Evolutionary conservation across 179 eudicot species (phyloP).

Genomic region (Sideroxylon spinosum): DNA sequence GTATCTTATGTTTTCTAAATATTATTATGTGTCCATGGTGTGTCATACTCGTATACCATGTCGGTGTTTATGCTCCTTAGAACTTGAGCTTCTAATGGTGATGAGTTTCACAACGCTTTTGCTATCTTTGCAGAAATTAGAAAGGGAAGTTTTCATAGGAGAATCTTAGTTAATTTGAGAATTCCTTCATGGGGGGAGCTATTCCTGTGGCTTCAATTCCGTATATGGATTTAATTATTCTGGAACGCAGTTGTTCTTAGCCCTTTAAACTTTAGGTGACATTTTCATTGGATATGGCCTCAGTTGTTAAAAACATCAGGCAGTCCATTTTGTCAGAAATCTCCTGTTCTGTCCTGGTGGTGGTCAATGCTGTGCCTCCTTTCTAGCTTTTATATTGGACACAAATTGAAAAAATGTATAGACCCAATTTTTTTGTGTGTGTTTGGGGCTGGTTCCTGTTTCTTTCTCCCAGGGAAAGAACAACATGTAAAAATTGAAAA

Average conservation of each 20-base stretch:
- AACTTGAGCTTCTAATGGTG: background rate
- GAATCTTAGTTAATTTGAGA: background rate
- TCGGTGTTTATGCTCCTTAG: too few species aligned
- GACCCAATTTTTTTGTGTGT: background rate
- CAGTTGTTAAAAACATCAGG: background rate
- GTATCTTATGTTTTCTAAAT: too few species aligned
- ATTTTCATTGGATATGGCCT: background rate
- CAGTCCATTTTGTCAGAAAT: too few species aligned
- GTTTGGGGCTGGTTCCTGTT: background rate
- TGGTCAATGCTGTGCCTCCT: background rate
- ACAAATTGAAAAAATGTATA: background rate
- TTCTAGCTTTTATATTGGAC: background rate
- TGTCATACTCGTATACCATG: too few species aligned
- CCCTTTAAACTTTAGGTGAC: background rate
- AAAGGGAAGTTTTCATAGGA: background rate
- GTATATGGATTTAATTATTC: background rate
- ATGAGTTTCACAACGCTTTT: background rate
- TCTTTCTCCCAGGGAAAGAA: background rate
- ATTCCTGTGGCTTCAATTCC: background rate
- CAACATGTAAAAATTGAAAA: slow-evolving; percentile 2
- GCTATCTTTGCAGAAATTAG: background rate
- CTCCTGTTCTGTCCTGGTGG: background rate
- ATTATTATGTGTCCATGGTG: too few species aligned
- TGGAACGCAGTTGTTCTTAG: background rate
- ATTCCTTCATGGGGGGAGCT: background rate